phyloP scores from a whole-genome alignment of 805 yeast species.

The Starmerella apicola region DNA sequence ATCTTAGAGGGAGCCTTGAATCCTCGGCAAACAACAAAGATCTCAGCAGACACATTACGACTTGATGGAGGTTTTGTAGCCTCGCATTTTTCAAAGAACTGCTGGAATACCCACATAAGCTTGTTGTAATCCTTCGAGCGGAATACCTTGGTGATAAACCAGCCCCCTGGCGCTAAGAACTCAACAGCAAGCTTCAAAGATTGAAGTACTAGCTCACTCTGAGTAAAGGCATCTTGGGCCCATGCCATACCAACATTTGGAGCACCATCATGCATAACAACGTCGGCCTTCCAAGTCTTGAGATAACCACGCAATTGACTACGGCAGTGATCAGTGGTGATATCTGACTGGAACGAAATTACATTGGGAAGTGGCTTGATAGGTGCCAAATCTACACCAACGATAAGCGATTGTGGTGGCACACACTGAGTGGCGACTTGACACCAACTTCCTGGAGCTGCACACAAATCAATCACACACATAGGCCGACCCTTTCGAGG shows the following conservation, averaged over 20 bases:
- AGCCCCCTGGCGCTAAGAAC: conserved; percentile 81
- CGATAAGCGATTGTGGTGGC: conserved; percentile 83
- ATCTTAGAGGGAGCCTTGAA: conserved; percentile 92
- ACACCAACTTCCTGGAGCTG: conserved; percentile 99
- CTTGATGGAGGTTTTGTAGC: conserved; percentile 99
- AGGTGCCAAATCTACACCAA: conserved; percentile 98
- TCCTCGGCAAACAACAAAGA: conserved; percentile 91
- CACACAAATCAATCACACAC: conserved; percentile 95
- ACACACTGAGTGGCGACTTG: conserved; percentile 92
- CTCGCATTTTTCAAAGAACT: conserved; percentile 88
- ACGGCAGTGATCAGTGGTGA: conserved; percentile 95
- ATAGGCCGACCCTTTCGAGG: conserved; percentile 51
- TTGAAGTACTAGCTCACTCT: conserved; percentile 87
- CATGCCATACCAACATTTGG: conserved; percentile 99
- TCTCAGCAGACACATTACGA: conserved; percentile 98
- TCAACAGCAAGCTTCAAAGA: conserved; percentile 91
- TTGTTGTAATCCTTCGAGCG: conserved; percentile 98
- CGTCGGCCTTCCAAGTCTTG: conserved; percentile 98
- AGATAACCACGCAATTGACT: conserved; percentile 87
- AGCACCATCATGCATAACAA: conserved; percentile 98
- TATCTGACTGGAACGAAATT: conserved; percentile 90
- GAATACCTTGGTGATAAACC: conserved; percentile 91
- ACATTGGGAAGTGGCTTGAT: conserved; percentile 92
- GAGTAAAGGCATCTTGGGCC: conserved; percentile 99
- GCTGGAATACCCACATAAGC: conserved; percentile 94